phyloP scores from a whole-genome alignment of 2,329 filamentous ascomycete genomes.

The Rhexocercosporidium sp. region DNA sequence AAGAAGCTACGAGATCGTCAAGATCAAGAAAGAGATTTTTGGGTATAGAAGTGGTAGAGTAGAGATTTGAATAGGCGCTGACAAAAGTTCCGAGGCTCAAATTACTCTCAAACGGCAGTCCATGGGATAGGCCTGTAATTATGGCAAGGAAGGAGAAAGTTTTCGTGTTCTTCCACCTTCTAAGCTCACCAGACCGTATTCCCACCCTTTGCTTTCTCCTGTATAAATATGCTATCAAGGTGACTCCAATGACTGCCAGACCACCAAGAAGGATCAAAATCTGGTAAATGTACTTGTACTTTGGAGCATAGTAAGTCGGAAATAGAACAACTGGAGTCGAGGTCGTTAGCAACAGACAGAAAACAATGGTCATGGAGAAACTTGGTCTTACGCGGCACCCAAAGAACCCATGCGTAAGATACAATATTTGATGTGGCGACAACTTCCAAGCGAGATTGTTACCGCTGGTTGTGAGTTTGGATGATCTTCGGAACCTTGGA shows the following conservation, averaged over 20 bases:
- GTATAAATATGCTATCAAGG: slow-evolving; percentile 13
- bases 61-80: neutral
- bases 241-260: slow-evolving; percentile 33
- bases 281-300: slow-evolving; percentile 45
- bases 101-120: too few species aligned
- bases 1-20: too few species aligned
- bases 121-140: too few species aligned
- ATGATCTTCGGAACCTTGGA: neutral
- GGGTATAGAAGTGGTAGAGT: neutral
- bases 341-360: neutral
- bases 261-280: slow-evolving; percentile 43
- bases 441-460: neutral
- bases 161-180: too few species aligned
- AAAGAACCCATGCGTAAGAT: neutral
- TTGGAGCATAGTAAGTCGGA: slow-evolving; percentile 44
- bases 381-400: neutral
- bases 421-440: neutral
- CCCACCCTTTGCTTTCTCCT: neutral
- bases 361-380: neutral
- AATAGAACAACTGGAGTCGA: slow-evolving; percentile 38
- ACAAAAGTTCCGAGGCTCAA: too few species aligned
- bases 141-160: too few species aligned
- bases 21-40: too few species aligned
- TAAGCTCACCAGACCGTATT: too few species aligned
- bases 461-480: neutral